Base-by-base conservation (phyloP, 495 filamentous ascomycete genomes). In the Annulohypoxylon nitens region DNA sequence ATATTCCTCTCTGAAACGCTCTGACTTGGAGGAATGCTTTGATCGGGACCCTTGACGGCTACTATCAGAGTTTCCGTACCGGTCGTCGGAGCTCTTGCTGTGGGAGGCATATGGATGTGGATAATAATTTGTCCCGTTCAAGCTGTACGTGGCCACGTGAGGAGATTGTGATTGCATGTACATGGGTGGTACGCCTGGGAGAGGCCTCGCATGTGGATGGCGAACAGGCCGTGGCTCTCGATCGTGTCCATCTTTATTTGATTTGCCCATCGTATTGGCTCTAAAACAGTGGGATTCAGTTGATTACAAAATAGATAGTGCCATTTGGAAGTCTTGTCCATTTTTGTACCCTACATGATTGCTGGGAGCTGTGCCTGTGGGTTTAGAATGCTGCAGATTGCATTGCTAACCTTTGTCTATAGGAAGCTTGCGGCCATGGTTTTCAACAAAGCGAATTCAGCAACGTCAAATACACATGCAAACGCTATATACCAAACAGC, bases 31-130 rank as follows among this genome's bases (percentile, higher is more conserved):
- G 2, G 48, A 33, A 33, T 48, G n/a, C 50, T 30, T 47, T 14
- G 63, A 14, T 26, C 41, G 61, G 26, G n/a, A n/a, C 25, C 2
- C 33, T 34, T 9, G 48, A 11, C 25, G 57, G 20, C 55, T 39
- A 41, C 9, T 10, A 25, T 47, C 18, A 3, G 58, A 50, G 23
- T 59, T 62, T n/a, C 16, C 57, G 10, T n/a, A 14, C 16, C 39
- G 58, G 11, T 69, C 62, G 3, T 70, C 57, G 1, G 14, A 45
- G 26, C 16, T 53, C 16, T 20, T 55, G 5, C 62, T 55, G 16
- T 50, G 61, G 23, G 63, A 51, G 4, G 37, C 50, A 45, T 43
- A 64, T n/a, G 72, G 72, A 39, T 75, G 72, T 34, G 20, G 67
- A 26, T 16, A 70, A 50, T 64, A 75, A 18, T 36, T 16, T n/a